Percentiles rank a stretch among this genome's conserved stretches.
These are phyloP conservation scores for Alternaria gaisen DNA, from an alignment of 2,329 filamentous ascomycete genomes.

Conservation along the genomic window DNA sequence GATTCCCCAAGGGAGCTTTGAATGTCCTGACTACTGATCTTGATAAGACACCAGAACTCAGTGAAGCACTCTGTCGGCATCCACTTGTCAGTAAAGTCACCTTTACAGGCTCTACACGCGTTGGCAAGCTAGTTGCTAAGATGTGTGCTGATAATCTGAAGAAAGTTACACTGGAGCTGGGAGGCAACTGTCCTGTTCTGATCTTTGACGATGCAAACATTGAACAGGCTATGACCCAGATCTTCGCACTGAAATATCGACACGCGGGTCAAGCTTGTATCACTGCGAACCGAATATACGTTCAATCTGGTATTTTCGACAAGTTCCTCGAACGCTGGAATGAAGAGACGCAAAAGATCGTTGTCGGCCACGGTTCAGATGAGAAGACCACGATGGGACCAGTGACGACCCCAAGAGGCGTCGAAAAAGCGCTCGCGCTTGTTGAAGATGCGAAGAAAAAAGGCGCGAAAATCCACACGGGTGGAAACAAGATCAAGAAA, in stretches of 20 bases:
- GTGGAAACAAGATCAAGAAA: conserved; percentile 61
- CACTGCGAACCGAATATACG: conserved; percentile 71
- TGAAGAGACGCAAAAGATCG: conserved; percentile 62
- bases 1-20: conserved; percentile 66
- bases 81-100: conserved; percentile 68
- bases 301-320: conserved; percentile 70
- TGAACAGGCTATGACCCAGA: conserved; percentile 60
- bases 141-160: conserved; percentile 69
- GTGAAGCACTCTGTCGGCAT: conserved; percentile 65
- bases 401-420: conserved; percentile 63
- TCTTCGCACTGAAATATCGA: conserved; percentile 62
- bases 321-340: conserved; percentile 65
- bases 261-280: conserved; percentile 73
- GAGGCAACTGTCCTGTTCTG: conserved; percentile 71
- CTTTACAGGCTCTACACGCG: conserved; percentile 66
- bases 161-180: conserved; percentile 71
- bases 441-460: conserved; percentile 70
- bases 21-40: conserved; percentile 69
- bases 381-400: conserved; percentile 68
- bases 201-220: conserved; percentile 72
- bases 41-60: conserved; percentile 63
- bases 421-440: conserved; percentile 67
- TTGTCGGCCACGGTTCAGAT: conserved; percentile 68
- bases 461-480: conserved; percentile 71
- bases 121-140: conserved; percentile 69